Percentiles rank a stretch among this genome's conserved stretches.
phyloP scores from a whole-genome alignment of 768 basidiomycete genomes.

The Mycena indigotica region DNA sequence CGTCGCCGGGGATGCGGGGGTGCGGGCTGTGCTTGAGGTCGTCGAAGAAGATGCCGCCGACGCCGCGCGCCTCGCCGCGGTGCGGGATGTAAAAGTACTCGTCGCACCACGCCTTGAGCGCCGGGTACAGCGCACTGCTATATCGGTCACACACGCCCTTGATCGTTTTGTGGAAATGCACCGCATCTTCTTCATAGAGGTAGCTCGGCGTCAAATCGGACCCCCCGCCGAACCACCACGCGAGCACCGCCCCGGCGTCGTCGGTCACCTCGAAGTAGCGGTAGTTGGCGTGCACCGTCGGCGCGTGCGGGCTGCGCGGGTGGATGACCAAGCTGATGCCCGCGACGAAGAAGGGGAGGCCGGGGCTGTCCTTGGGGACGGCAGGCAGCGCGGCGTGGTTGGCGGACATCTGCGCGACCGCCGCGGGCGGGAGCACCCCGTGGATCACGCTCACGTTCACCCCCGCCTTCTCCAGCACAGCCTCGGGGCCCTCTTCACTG shows the following conservation, averaged over 20 bases:
- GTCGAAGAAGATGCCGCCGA: constrained; percentile 97
- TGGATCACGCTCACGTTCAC: constrained; percentile 94
- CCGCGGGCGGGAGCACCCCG: constrained; percentile 82
- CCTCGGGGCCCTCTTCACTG: constrained; percentile 34
- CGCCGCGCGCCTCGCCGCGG: constrained; percentile 79
- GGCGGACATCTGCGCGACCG: constrained; percentile 92
- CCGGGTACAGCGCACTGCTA: constrained; percentile 65
- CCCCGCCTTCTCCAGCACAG: constrained; percentile 91
- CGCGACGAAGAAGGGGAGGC: constrained; percentile 90
- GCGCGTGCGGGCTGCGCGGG: constrained; percentile 89
- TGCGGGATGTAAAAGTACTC: constrained; percentile 95
- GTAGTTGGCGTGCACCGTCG: constrained; percentile 95
- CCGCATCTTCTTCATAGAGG: constrained; percentile 83
- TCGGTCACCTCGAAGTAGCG: constrained; percentile 95
- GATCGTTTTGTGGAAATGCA: constrained; percentile 82
- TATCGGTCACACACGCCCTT: constrained; percentile 77
- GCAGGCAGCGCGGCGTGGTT: constrained; percentile 81
- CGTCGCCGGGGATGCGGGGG: constrained; percentile 53
- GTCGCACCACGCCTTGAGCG: constrained; percentile 96
- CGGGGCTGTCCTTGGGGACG: constrained; percentile 57
- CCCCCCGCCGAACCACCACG: constrained; percentile 99
- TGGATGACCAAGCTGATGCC: constrained; percentile 94
- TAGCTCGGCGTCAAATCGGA: constrained; percentile 94
- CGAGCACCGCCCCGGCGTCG: constrained; percentile 56
- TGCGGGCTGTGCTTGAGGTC: constrained; percentile 76